These are phyloP conservation scores for Tolypocladium album DNA, from an alignment of 2,329 filamentous ascomycete species.

Conservation along the genomic window DNA sequence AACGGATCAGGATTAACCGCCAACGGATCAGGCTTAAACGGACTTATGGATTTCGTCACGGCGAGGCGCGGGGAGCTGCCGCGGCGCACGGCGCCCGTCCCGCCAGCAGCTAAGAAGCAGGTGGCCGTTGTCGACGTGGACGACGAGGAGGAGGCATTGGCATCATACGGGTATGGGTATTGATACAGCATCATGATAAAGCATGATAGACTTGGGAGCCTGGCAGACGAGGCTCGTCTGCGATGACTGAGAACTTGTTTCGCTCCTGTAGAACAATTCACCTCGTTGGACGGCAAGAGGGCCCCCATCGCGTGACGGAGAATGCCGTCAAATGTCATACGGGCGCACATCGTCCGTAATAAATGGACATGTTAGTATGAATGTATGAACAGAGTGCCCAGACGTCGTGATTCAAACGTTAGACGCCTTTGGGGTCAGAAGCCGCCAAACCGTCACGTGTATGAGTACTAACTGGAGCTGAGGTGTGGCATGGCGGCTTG, in stretches of 20 bases:
- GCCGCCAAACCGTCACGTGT: background rate
- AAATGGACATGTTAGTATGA: background rate
- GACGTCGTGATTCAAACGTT: background rate
- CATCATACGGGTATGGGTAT: constrained; percentile 13
- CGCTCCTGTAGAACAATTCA: background rate
- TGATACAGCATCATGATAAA: background rate
- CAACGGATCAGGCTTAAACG: constrained; percentile 14
- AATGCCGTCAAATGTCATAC: background rate
- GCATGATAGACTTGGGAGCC: background rate
- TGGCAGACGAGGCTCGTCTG: background rate
- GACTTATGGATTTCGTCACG: constrained; percentile 29
- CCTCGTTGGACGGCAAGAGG: background rate
- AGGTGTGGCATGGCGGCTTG: no score
- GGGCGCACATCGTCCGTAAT: background rate
- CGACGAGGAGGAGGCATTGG: constrained; percentile 39
- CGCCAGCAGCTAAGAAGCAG: constrained; percentile 7
- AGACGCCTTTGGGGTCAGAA: no score
- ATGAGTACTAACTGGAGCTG: background rate
- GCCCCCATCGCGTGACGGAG: background rate
- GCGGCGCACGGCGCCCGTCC: background rate
- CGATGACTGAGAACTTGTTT: no score
- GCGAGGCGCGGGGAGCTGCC: constrained; percentile 18
- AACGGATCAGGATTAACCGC: constrained; percentile 19
- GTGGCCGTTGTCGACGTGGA: constrained; percentile 23
- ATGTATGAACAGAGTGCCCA: background rate